Evolutionary conservation across 495 filamentous ascomycete species (phyloP), one percentile per base, ranked within the genome.

Genomic region (Xylaria castorea): DNA sequence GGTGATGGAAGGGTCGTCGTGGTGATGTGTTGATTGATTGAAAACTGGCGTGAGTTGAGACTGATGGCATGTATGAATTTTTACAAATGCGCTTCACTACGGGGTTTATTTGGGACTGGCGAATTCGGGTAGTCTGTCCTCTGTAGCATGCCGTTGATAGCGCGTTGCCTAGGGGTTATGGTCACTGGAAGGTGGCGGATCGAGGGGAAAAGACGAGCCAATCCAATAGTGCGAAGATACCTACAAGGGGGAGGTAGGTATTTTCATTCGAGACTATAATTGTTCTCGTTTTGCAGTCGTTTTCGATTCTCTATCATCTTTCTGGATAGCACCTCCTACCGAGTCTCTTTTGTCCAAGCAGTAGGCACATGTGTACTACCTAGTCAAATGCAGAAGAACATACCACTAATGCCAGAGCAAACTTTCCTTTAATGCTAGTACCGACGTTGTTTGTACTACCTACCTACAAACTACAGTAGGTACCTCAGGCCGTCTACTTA

Each of bases 1-100:
- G 78, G 66, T 73, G 89, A 92, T 90, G 85, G 77, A 90, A 87
- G 80, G 0, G 69, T 7, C 63, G 82, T 80, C 81, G 81, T 80
- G 75, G 83, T 75, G 82, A 78, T 85, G 78, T 78, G 81, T 76
- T 82, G 85, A 85, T 84, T 83, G 80, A 80, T 78, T 81, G 69
- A 68, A 68, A 70, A 55, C 64, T 72, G 48, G 71, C 66, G 42
- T 55, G 71, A 36, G 44, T 75, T 53, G 30, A 65, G 57, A 50
- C 71, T 62, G 66, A 25, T 55, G 74, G 65, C 53, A 57, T 70
- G 48, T 50, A 63, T 78, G 75, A 48, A 76, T 76, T 74, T 76
- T 78, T 68, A 40, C 40, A 36, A 65, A 73, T 63, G 57, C 70
- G 40, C 63, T 32, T 66, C 70, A 30, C 63, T 72, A 63, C 9